Evolutionary conservation across 805 yeast species (phyloP), one percentile per base, ranked within the genome.

Genomic region (Metschnikowia chrysomelidarum): DNA sequence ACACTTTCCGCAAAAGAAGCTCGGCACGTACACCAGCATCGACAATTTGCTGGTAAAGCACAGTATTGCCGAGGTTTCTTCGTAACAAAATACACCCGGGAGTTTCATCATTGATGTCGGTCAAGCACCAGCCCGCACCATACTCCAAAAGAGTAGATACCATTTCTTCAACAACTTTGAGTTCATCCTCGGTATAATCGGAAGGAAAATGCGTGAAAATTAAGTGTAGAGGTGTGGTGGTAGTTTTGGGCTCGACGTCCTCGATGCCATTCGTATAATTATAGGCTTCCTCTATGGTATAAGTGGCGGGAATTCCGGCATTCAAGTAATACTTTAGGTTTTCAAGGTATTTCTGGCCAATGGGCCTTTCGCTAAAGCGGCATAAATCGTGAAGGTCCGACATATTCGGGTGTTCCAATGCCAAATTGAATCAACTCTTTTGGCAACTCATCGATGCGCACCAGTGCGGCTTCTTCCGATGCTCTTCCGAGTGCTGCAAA

Each of bases 1-100:
- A 69, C 27, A 88, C 72, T 50, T 81, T 82, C 42, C 96, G 69
- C 43, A 91, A 65, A 14, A 89, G 62, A 24, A 89, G 67, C 56
- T 89, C 97, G 0, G 96, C 93, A 41, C 95, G 70, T 1, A 87
- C 91, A 27, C 98, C 98, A 1, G 96, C 96, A 41, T 77, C 81
- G 1, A 89, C 85, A 24, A 84, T 62, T 16, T 62, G 61, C 5
- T 66, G 55, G 55, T 76, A 74, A n/a, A 68, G 61, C 3, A 52
- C 47, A 1, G 67, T 46, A 1, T 51, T 59, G 50, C 50, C 57
- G 49, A 66, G 54, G 2, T 71, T 73, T 32, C 83, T 64, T 30
- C 78, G 73, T 23, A 71, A 59, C 16, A 89, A 67, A 6, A 88
- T 71, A 58, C 95, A 89, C 2, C 95, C 98, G 0, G 96, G 87